Evolutionary conservation across 257 asterid genomes (phyloP).

Genomic region (Linderniella brevidens): DNA sequence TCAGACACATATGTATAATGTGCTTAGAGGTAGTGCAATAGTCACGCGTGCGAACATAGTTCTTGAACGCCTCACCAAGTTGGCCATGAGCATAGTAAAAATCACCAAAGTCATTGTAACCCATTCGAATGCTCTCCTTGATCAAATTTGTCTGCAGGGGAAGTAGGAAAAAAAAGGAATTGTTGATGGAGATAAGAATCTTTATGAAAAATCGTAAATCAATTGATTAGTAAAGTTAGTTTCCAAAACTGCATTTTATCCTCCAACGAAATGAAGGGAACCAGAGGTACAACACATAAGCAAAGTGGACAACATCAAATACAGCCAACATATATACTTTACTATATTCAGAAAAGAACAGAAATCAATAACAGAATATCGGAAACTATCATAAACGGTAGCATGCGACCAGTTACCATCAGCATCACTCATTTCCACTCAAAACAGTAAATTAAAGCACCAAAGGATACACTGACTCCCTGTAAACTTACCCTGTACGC

Average conservation of each 20-base stretch:
- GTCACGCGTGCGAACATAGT: slow-evolving; percentile 87
- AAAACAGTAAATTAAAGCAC: neutral
- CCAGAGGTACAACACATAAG: no score
- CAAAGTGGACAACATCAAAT: no score
- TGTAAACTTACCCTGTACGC: slow-evolving; percentile 48
- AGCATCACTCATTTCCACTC: neutral
- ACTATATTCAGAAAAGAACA: no score
- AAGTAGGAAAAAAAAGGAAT: neutral
- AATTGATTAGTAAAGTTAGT: neutral
- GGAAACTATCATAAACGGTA: no score
- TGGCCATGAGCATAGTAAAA: slow-evolving; percentile 77
- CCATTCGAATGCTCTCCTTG: slow-evolving; percentile 97
- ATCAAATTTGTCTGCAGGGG: slow-evolving; percentile 77
- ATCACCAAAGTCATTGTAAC: slow-evolving; percentile 95
- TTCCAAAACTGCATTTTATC: no score
- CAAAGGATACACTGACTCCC: neutral
- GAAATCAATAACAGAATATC: no score
- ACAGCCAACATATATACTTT: no score
- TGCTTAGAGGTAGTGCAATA: slow-evolving; percentile 88
- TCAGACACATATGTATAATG: slow-evolving; percentile 75
- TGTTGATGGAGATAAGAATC: neutral
- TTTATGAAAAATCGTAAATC: neutral
- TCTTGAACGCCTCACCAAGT: slow-evolving; percentile 83
- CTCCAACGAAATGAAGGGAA: no score
- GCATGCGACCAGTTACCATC: neutral